Base-by-base conservation (phyloP, 352 stramenopile genomes). In the Phytophthora pistaciae region DNA sequence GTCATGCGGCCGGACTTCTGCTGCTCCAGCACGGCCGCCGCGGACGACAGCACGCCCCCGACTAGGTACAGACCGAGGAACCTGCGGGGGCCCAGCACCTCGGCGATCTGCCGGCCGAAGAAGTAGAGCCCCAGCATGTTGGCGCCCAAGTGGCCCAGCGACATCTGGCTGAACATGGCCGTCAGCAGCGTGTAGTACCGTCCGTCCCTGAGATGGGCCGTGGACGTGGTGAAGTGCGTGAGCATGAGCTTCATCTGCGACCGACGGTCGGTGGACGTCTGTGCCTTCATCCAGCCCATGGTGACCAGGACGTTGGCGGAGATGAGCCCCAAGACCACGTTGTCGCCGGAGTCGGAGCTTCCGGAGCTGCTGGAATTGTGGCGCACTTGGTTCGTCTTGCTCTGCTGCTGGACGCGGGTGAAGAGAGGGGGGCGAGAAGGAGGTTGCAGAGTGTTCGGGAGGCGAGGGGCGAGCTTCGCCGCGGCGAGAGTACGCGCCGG, bases 111-210 rank as follows among this genome's bases (percentile, higher is more conserved):
- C 3, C 79, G 73, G 0, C 89, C 87, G 53, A 94, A 96, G 74
- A 94, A 94, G 65, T 81, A 93, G 8, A 94, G 72, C 5, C 85
- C 89, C 27, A 94, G 50, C 79, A 92, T 93, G 61, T 94, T 96
- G 65, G 83, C 73, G 5, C 83, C 66, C 38, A 96, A 59, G 64
- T 95, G 87, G 18, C 74, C 72, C 11, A 82, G 14, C 3, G 86
- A 74, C 5, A 77, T 77, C 63, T 95, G 85, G 57, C 85, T 94
- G 68, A 96, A 96, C 44, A 88, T 83, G 1, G 78, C 79, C 8
- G 84, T 95, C 36, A 94, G 62, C 21, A 94, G 80, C 61, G 89
- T 95, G 72, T 94, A 85, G 74, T 92, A 91, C 20, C 81, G 73
- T 1, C 86, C 83, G 16, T 84, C 76, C 57, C 70, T 66, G 18